phyloP scores from a whole-genome alignment of 129 eudicot genomes.

The Deinandra increscens region DNA sequence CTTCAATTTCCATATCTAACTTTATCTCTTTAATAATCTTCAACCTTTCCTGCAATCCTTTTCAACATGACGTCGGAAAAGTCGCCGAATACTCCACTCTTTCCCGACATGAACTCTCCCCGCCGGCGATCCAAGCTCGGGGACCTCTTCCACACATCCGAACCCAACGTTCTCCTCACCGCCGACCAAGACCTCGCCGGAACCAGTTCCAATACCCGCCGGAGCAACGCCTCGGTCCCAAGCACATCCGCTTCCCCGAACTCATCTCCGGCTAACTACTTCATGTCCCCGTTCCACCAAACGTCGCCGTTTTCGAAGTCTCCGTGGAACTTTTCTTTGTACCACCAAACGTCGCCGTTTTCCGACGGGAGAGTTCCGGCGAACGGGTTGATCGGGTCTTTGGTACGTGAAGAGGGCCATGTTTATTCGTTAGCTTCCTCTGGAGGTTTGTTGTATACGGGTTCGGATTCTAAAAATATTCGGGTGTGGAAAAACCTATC shows the following conservation, averaged over 20 bases:
- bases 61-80: constrained; percentile 27
- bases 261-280: constrained; percentile 41
- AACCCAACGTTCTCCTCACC: constrained; percentile 25
- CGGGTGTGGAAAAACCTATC: constrained; percentile 64
- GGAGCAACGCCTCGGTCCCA: constrained; percentile 31
- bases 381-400: constrained; percentile 45
- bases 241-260: constrained; percentile 31
- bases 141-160: constrained; percentile 35
- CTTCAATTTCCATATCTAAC: not conserved
- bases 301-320: constrained; percentile 61
- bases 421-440: constrained; percentile 62
- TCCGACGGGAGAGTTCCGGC: not conserved
- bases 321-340: constrained; percentile 47
- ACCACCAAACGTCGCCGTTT: not conserved
- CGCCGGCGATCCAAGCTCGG: constrained; percentile 49
- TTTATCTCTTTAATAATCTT: too few species aligned
- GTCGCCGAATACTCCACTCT: not conserved
- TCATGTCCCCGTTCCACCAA: constrained; percentile 47
- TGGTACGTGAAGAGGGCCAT: constrained; percentile 72
- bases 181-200: constrained; percentile 17
- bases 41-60: not conserved
- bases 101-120: constrained; percentile 21
- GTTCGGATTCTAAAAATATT: constrained; percentile 64
- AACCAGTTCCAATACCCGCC: constrained; percentile 8
- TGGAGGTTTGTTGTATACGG: constrained; percentile 53